Percentiles rank a stretch among this genome's conserved stretches.
Conservation (phyloP, 495 filamentous ascomycete genomes). For the Cercophora scortea region DNA sequence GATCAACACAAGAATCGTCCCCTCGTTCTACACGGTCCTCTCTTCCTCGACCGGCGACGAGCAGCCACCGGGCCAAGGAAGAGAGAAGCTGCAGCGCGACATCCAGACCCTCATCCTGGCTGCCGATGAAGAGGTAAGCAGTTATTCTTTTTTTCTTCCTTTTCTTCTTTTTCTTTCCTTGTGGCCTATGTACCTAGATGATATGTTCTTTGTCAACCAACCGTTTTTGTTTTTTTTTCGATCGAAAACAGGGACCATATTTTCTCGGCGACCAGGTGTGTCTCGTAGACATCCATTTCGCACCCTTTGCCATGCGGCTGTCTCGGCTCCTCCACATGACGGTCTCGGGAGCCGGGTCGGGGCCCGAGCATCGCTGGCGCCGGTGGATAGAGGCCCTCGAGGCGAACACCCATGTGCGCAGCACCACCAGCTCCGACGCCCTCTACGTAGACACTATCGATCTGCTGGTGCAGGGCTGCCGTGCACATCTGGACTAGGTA, state of each 20-base stretch:
- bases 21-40: conserved; percentile 71
- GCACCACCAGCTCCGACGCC: conserved; percentile 67
- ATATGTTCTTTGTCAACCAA: too few relatives aligned
- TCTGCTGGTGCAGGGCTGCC: conserved; percentile 42
- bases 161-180: not conserved
- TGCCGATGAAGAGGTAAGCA: conserved; percentile 34
- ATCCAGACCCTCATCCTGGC: conserved; percentile 67
- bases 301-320: conserved; percentile 79
- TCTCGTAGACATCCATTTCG: conserved; percentile 81
- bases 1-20: conserved; percentile 79
- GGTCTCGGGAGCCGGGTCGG: conserved; percentile 50
- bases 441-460: conserved; percentile 66
- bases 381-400: conserved; percentile 81
- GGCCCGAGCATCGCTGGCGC: conserved; percentile 61
- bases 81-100: conserved; percentile 58
- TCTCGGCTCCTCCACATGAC: conserved; percentile 56
- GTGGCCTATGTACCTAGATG: too few relatives aligned
- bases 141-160: not conserved
- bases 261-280: conserved; percentile 67
- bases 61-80: conserved; percentile 53
- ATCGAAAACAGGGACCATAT: conserved; percentile 69
- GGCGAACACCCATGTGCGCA: conserved; percentile 59
- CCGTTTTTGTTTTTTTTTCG: conserved; percentile 20
- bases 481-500: not conserved
- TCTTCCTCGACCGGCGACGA: conserved; percentile 53